A percentile compares a stretch with the other conserved stretches of the same genome.
phyloP scores from a whole-genome alignment of 768 basidiomycete genomes.

The Trametes meyenii region DNA sequence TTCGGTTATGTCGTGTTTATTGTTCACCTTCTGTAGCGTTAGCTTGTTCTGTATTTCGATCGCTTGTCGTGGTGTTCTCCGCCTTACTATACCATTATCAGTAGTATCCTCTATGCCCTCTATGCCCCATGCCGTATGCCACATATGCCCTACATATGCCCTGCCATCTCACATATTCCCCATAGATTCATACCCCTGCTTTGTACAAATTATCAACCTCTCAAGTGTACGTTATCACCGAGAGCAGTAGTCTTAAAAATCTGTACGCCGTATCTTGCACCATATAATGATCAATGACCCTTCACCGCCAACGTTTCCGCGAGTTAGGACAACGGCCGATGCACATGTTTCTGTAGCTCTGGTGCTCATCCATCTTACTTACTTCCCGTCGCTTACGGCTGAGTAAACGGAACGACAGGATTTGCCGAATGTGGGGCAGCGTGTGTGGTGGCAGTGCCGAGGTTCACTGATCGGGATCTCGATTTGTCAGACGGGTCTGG shows the following conservation, averaged over 20 bases:
- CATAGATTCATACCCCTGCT: background rate
- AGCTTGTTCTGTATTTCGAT: background rate
- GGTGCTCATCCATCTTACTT: background rate
- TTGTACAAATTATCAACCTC: background rate
- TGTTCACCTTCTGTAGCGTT: background rate
- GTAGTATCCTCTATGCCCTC: background rate
- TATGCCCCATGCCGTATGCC: slow-evolving; percentile 3
- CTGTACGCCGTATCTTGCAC: no score
- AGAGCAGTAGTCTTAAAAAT: no score
- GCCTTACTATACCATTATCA: background rate
- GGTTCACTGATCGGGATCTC: slow-evolving; percentile 19
- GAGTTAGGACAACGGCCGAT: no score
- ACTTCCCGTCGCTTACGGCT: background rate
- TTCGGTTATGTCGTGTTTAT: no score
- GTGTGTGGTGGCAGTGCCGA: slow-evolving; percentile 9
- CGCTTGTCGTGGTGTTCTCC: background rate
- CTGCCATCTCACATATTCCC: background rate
- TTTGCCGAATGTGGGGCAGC: background rate
- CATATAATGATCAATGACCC: no score
- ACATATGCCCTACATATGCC: background rate
- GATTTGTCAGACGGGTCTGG: slow-evolving; percentile 21
- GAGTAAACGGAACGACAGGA: background rate
- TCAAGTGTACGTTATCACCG: no score
- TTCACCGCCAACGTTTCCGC: no score
- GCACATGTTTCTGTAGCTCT: no score